Percentiles rank a stretch among this genome's conserved stretches.
Conservation (phyloP, 768 basidiomycete species). For the Kwoniella bestiolae region DNA sequence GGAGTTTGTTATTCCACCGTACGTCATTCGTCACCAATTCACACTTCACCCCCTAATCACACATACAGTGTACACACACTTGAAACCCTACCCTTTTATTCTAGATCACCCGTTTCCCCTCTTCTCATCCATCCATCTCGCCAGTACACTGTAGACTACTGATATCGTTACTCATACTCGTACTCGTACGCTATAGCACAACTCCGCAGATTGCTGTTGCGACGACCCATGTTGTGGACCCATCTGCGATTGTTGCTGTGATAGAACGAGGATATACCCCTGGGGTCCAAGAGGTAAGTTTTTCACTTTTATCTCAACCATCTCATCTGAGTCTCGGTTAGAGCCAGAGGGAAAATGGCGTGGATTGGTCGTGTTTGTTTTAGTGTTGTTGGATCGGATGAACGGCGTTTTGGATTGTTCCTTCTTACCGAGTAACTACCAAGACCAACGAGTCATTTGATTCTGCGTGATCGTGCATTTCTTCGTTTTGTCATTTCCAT, state of each 20-base stretch:
- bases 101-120: background rate
- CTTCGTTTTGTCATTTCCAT: background rate
- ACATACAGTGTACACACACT: too few species aligned
- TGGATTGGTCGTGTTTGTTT: constrained; percentile 1
- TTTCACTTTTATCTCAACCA: background rate
- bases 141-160: background rate
- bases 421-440: background rate
- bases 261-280: constrained; percentile 14
- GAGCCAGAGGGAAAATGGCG: too few species aligned
- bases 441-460: background rate
- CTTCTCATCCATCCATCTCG: background rate
- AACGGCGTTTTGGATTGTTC: constrained; percentile 10
- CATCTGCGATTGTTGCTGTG: constrained; percentile 21
- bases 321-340: background rate
- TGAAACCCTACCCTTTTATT: background rate
- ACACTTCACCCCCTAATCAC: background rate
- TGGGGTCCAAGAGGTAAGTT: constrained; percentile 16
- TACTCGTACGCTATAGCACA: constrained; percentile 1
- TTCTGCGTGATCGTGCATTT: background rate
- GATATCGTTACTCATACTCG: background rate
- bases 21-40: constrained; percentile 3
- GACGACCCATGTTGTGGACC: constrained; percentile 23
- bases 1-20: constrained; percentile 25
- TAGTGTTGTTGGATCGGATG: background rate
- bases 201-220: constrained; percentile 22